Evolutionary conservation across 345 rosid genomes (phyloP), one percentile per base, ranked within the genome.

Genomic region (Boechera divaricarpa): DNA sequence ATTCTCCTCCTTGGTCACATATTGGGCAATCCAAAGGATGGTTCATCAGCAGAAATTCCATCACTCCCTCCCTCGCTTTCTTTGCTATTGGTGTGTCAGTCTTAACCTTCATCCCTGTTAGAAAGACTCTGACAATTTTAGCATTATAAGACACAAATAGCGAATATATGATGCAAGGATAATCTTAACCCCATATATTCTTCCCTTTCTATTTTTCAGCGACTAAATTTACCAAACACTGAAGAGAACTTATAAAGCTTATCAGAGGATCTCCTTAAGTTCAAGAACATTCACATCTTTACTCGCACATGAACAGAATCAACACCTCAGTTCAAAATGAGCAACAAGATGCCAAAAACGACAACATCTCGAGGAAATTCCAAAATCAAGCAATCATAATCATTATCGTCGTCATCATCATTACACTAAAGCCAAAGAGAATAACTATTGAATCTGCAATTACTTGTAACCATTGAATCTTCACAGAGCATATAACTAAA

Each of bases 1-100:
- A 91, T 57, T 94, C 98, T 69, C 97, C 98, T 72, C 98, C 98
- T 70, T 92, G 98, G 79, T 92, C 98, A 78, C 98, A 94, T 35
- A 92, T 94, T 54, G 98, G 98, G 64, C 98, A 94, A 82, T 94
- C 98, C 69, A 94, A 63, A 15, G 98, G 98, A 83, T 90, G 98
- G 60, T 94, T 94, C 97, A 94, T 94, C 77, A 94, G 81, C 86
- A 94, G 71, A 72, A 92, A 94, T 57, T 94, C 97, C 98, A 94
- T 92, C 82, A 92, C 97, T 73, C 98, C 98, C 77, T 94, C 98
- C 13, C 98, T 81, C 10, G 98, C 98, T 80, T 89, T 94, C 87
- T 92, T 92, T 15, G 98, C 98, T 36, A 94, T 69, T 6, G 97
- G 98, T 29, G 98, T 89, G 52, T 90, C 95, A 3, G 98, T 90